Evolutionary conservation across 2,329 filamentous ascomycete species (phyloP).

Genomic region (Ceratocystis harringtonii): DNA sequence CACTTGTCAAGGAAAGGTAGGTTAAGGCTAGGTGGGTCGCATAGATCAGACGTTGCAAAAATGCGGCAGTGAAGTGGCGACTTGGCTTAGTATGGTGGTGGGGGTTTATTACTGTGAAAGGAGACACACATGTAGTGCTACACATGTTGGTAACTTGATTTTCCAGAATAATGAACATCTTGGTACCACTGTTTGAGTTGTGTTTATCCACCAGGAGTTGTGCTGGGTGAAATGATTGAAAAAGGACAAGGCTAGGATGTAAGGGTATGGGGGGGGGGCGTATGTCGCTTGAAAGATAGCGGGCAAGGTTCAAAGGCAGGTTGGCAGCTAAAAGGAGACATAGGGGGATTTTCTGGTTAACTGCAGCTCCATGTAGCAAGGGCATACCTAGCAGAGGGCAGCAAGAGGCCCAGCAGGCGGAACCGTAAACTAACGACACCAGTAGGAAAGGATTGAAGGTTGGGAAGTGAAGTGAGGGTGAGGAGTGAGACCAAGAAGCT

Average conservation of each 20-base stretch:
- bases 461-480: background rate
- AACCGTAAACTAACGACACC: background rate
- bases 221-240: background rate
- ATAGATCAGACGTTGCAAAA: slow-evolving; percentile 1
- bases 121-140: background rate
- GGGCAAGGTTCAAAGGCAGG: background rate
- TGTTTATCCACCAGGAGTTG: background rate
- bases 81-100: background rate
- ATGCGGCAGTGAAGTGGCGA: background rate
- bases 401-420: background rate
- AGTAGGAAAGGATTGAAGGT: background rate
- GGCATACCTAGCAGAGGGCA: background rate
- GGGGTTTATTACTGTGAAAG: background rate
- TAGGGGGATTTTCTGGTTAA: background rate
- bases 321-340: background rate
- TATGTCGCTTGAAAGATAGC: background rate
- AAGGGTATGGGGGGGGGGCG: background rate
- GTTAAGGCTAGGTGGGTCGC: background rate
- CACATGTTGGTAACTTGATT: background rate
- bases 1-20: background rate
- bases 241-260: background rate
- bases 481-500: background rate
- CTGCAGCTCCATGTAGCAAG: background rate
- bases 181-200: background rate
- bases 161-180: background rate